phyloP scores from a whole-genome alignment of 2,329 filamentous ascomycete genomes.

The Pseudogymnoascus sp. region DNA sequence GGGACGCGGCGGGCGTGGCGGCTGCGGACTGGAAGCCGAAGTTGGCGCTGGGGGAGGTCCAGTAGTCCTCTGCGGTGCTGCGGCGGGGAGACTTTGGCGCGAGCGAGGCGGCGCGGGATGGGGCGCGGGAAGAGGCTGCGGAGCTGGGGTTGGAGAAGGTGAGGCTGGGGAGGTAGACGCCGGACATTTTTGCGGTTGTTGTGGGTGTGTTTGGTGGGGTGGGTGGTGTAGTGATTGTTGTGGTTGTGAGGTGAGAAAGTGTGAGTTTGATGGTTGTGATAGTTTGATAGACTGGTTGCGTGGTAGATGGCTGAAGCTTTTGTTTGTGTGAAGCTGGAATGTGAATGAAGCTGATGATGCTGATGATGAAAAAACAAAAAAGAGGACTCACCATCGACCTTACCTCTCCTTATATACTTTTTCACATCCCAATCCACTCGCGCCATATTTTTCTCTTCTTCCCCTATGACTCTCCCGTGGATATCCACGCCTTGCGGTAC shows the following conservation, averaged over 20 bases:
- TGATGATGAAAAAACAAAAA: constrained; percentile 1
- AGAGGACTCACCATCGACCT: not conserved
- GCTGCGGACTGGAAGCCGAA: not conserved
- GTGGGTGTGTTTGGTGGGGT: constrained; percentile 3
- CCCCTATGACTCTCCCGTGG: not conserved
- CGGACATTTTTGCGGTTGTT: not conserved
- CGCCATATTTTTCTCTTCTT: not conserved
- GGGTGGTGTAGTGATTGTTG: not conserved
- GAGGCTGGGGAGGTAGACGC: not conserved
- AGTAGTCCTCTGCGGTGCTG: constrained; percentile 2
- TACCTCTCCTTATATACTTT: constrained; percentile 3
- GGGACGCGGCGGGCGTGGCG: not conserved
- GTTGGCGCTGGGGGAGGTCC: constrained; percentile 2
- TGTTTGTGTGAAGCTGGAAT: not conserved
- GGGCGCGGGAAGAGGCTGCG: not conserved
- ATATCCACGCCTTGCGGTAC: constrained; percentile 8
- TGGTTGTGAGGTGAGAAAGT: not conserved
- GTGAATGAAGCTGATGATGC: constrained; percentile 3
- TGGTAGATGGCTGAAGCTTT: not conserved
- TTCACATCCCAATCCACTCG: not conserved
- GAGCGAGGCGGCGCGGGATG: not conserved
- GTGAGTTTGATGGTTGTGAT: not conserved
- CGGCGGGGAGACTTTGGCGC: not conserved
- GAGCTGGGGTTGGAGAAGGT: constrained; percentile 1
- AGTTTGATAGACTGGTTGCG: not conserved